Conservation (phyloP, 2,329 filamentous ascomycete species). For the Metarhizium humberi region DNA sequence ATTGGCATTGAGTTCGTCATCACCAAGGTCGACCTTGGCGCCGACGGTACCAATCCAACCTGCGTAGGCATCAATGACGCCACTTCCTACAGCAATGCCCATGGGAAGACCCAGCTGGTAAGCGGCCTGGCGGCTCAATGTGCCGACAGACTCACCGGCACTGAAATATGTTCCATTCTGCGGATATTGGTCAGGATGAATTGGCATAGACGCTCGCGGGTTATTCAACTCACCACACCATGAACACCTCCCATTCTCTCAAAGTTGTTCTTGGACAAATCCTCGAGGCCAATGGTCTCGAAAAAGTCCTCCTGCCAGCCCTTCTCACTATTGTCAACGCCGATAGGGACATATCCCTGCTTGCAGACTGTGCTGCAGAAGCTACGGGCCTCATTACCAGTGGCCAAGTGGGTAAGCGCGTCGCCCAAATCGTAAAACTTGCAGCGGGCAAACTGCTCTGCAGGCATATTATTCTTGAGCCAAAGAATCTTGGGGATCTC, state of each 20-base stretch:
- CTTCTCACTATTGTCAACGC: constrained; percentile 92
- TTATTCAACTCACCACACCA: constrained; percentile 56
- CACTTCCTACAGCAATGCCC: constrained; percentile 87
- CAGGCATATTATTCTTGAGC: constrained; percentile 97
- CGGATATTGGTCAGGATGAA: constrained; percentile 7
- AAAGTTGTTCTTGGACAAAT: constrained; percentile 78
- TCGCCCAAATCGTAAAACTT: constrained; percentile 96
- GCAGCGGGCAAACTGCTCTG: constrained; percentile 80
- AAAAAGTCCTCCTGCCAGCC: constrained; percentile 98
- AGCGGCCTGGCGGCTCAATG: constrained; percentile 74
- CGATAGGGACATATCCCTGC: constrained; percentile 93
- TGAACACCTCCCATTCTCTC: constrained; percentile 90
- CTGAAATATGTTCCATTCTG: constrained; percentile 89
- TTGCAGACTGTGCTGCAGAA: constrained; percentile 97
- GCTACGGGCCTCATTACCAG: constrained; percentile 82
- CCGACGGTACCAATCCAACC: constrained; percentile 99
- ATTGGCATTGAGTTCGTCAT: constrained; percentile 56
- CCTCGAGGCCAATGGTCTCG: constrained; percentile 73
- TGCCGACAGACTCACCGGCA: constrained; percentile 83
- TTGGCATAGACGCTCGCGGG: background rate
- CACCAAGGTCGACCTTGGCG: constrained; percentile 72
- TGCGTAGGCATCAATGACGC: constrained; percentile 96
- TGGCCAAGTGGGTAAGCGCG: constrained; percentile 88
- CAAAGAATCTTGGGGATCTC: constrained; percentile 97
- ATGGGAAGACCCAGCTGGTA: constrained; percentile 73